Conservation (phyloP, 148 eudicot species). For the Rhododendron griersonianum region DNA sequence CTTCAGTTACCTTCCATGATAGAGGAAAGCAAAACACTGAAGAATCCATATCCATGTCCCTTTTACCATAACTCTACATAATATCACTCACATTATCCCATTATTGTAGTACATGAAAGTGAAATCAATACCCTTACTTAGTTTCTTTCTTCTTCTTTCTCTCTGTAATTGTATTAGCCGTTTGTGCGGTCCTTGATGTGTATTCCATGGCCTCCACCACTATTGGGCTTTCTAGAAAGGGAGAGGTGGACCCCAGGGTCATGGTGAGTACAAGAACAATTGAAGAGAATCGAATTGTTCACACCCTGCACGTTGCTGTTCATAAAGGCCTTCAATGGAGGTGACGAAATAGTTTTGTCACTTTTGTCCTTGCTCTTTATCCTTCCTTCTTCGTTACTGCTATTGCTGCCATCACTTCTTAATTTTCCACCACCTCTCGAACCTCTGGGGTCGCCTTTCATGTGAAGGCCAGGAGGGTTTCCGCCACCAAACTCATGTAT, state of each 20-base stretch:
- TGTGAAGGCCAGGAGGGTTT: constrained; percentile 10
- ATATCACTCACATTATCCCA: not conserved
- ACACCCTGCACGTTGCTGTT: constrained; percentile 66
- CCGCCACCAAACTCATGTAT: not conserved
- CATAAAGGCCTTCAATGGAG: constrained; percentile 28
- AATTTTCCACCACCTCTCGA: constrained; percentile 15
- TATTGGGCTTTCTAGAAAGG: constrained; percentile 20
- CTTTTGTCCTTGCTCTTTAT: not conserved
- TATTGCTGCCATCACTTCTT: not conserved
- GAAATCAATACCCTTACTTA: not conserved
- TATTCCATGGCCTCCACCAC: constrained; percentile 1
- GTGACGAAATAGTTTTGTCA: not conserved
- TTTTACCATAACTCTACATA: not conserved
- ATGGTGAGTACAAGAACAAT: constrained; percentile 28
- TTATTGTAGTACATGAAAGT: not conserved
- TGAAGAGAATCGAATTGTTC: constrained; percentile 42
- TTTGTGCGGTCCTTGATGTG: constrained; percentile 12
- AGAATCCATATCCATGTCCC: constrained; percentile 2
- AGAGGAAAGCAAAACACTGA: not conserved
- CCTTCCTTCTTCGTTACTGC: not conserved
- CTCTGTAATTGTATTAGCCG: not conserved
- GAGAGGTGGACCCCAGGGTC: constrained; percentile 50
- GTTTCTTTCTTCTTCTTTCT: not conserved
- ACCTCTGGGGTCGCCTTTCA: not conserved
- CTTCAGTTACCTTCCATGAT: constrained; percentile 8